Conservation (phyloP, 75 land plant genomes). For the Picea sitchensis region DNA sequence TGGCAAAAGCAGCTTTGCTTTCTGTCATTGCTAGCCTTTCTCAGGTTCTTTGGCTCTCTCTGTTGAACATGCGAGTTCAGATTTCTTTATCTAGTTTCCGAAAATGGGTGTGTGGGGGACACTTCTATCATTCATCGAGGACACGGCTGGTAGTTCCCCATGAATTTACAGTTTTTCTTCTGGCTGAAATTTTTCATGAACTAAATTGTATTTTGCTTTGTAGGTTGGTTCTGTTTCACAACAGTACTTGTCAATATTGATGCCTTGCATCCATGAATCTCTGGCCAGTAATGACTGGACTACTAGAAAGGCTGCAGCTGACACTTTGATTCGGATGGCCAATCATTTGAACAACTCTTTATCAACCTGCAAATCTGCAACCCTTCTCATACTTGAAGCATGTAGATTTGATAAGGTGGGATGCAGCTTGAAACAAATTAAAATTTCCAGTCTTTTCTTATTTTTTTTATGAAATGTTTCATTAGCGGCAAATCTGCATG, state of each 20-base stretch:
- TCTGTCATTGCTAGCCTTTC: conserved; percentile 28
- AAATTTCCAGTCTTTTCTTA: not conserved
- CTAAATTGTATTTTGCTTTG: conserved; percentile 2
- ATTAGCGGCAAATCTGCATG: not conserved
- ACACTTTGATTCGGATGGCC: conserved; percentile 17
- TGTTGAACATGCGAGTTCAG: not conserved
- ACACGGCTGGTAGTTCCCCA: not conserved
- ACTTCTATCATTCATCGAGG: not conserved
- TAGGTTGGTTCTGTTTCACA: not conserved
- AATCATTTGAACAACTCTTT: conserved; percentile 8
- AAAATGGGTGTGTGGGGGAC: not conserved
- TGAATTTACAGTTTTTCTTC: not conserved
- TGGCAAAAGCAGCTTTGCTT: conserved; percentile 35
- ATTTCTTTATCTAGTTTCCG: not conserved
- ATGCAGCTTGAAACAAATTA: not conserved
- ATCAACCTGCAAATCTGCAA: conserved; percentile 11
- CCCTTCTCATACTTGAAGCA: conserved; percentile 12
- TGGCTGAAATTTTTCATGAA: not conserved
- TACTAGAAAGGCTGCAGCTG: conserved; percentile 35
- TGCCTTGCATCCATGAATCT: conserved; percentile 34
- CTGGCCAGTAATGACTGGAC: conserved; percentile 28
- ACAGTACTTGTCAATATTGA: conserved; percentile 10
- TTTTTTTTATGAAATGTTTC: not conserved
- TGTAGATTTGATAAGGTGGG: conserved; percentile 36
- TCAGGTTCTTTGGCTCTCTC: conserved; percentile 24